Conservation (phyloP, 495 filamentous ascomycete species). For the Parathielavia hyrcaniae region DNA sequence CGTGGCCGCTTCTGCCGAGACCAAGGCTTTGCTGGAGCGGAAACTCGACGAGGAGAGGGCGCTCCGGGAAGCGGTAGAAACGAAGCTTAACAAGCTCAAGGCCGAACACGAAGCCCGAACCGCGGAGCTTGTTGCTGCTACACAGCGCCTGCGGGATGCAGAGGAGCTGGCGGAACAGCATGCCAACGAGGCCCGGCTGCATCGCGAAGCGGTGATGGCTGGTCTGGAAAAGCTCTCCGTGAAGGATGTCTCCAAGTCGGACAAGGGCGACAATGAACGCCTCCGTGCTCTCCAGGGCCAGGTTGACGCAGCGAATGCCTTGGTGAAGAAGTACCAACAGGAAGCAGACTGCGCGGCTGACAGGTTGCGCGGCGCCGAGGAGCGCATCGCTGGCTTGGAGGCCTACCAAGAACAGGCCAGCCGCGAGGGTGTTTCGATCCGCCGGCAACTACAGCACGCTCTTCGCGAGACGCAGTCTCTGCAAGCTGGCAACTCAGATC, state of each 20-base stretch:
- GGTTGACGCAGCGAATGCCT: slow-evolving; percentile 63
- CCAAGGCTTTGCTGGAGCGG: slow-evolving; percentile 66
- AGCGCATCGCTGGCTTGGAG: slow-evolving; percentile 91
- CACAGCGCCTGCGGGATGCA: slow-evolving; percentile 69
- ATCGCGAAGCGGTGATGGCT: slow-evolving; percentile 73
- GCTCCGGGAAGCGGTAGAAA: slow-evolving; percentile 68
- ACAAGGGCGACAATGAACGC: slow-evolving; percentile 64
- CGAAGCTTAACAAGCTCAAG: slow-evolving; percentile 70
- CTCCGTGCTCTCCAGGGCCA: slow-evolving; percentile 71
- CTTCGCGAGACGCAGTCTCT: slow-evolving; percentile 72
- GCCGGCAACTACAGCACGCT: slow-evolving; percentile 78
- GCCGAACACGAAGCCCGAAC: slow-evolving; percentile 79
- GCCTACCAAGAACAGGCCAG: slow-evolving; percentile 96
- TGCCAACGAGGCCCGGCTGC: slow-evolving; percentile 77
- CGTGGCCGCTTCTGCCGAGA: slow-evolving; percentile 68
- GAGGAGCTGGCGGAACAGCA: slow-evolving; percentile 88
- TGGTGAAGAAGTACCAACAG: slow-evolving; percentile 79
- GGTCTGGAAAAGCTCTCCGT: slow-evolving; percentile 68
- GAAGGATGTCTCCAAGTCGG: slow-evolving; percentile 45
- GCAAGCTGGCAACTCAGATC: slow-evolving; percentile 67
- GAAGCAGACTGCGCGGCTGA: slow-evolving; percentile 86
- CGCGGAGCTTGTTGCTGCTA: slow-evolving; percentile 69
- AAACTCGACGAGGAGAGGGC: slow-evolving; percentile 79
- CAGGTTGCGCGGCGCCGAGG: slow-evolving; percentile 85
- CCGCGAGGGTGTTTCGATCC: slow-evolving; percentile 79